Conservation (phyloP, 805 yeast species). For the Pichia kluyveri region DNA sequence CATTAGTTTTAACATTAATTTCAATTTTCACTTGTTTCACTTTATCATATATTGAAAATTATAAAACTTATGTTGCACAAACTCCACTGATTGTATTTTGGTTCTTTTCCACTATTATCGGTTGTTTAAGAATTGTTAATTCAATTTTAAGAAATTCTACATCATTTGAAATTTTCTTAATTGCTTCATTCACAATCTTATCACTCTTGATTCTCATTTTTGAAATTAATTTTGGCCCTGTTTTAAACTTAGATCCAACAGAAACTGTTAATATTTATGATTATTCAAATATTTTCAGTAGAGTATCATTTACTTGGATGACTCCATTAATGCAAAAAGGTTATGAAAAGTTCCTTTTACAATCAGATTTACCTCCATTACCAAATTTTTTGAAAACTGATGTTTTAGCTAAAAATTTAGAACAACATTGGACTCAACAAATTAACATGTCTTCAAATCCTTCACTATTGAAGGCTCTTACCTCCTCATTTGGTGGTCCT, state of each 20-base stretch:
- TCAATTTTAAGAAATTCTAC: conserved; percentile 28
- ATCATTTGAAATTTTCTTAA: conserved; percentile 24
- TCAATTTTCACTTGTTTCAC: conserved; percentile 44
- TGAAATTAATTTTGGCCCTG: conserved; percentile 35
- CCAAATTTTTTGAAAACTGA: conserved; percentile 59
- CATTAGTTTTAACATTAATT: conserved; percentile 25
- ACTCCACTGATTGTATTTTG: conserved; percentile 69
- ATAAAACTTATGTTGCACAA: conserved; percentile 53
- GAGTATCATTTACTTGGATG: conserved; percentile 52
- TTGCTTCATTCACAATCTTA: conserved; percentile 24
- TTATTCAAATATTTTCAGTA: conserved; percentile 41
- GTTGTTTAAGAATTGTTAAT: conserved; percentile 36
- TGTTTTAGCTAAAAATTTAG: conserved; percentile 40
- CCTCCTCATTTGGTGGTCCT: conserved; percentile 66
- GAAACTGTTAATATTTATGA: conserved; percentile 36
- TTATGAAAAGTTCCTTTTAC: conserved; percentile 34
- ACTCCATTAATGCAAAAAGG: conserved; percentile 48
- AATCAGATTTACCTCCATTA: conserved; percentile 66
- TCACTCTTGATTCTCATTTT: conserved; percentile 33
- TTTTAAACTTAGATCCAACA: conserved; percentile 22
- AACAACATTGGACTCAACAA: conserved; percentile 54
- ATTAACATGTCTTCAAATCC: conserved; percentile 23
- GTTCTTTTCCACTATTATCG: conserved; percentile 47
- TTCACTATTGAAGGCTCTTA: conserved; percentile 36
- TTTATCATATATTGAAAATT: conserved; percentile 65